Base-by-base conservation (phyloP, 345 rosid genomes). In the Eucalyptus leucophloia region DNA sequence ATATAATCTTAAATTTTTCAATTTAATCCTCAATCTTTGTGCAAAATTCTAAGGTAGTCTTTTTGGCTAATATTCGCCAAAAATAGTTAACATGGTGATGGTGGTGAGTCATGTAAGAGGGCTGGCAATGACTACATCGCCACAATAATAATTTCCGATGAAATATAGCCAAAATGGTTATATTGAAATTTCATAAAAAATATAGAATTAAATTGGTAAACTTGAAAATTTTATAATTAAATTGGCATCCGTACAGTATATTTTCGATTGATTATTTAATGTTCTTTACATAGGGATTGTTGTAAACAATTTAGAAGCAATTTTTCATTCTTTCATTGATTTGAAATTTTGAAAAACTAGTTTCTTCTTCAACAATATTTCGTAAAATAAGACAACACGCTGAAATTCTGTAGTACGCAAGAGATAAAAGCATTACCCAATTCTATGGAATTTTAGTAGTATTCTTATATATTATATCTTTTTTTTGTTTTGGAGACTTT, bases 51-150 rank as follows among this genome's bases (percentile, higher is more conserved):
- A 62, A 62, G 16, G 18, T 65, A 30, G 34, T 30, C 9, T 26
- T 62, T 65, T 65, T 2, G 34, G 37, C 19, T 30, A 65, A 65
- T 65, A 14, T 62, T 62, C 1, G 0, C 5, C 19, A 7, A 14
- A 62, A 65, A 14, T 4, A 2, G 0, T 9, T 56, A 0, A 56
- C 62, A 56, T 56, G 58, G 1, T 18, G 56, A 53, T 53, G 60
- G 28, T 56, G 62, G 62, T 56, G 30, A 56, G 62, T 24, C 30
- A 56, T 7, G 19, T 65, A 30, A 65, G 10, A 65, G 32, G 15
- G 34, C 19, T 0, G 7, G 0, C 3, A 1, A 30, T 65, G 18
- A 4, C 18, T 14, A 7, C 0, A 65, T 65, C 9, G 0, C 9
- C 0, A 4, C 19, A 4, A 13, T 30, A 30, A 5, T 65, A 28